Conservation (phyloP, 495 filamentous ascomycete species). For the Rhizodiscina lignyota region DNA sequence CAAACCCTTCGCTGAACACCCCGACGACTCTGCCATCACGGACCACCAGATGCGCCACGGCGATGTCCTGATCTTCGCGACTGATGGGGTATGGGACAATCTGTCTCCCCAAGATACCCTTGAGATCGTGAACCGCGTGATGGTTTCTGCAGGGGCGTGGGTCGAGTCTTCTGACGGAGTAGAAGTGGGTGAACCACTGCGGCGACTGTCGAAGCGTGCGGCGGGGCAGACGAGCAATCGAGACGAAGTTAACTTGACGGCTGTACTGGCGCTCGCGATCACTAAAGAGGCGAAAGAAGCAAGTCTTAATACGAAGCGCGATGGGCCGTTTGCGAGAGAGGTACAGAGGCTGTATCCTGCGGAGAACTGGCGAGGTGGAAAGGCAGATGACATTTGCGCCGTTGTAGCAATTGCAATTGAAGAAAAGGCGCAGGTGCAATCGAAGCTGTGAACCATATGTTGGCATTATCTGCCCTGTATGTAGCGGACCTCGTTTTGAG, state of each 20-base stretch:
- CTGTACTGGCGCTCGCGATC: conserved; percentile 53
- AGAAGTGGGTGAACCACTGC: conserved; percentile 20
- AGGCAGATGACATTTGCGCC: conserved; percentile 80
- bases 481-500: too few relatives aligned
- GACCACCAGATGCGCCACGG: conserved; percentile 65
- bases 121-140: conserved; percentile 54
- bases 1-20: conserved; percentile 57
- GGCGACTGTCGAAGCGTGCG: conserved; percentile 7
- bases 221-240: conserved; percentile 18
- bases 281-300: conserved; percentile 67
- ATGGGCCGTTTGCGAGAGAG: conserved; percentile 90
- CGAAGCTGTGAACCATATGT: too few relatives aligned
- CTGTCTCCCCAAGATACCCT: conserved; percentile 80
- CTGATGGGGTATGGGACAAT: conserved; percentile 94
- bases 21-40: conserved; percentile 67
- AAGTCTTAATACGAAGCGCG: conserved; percentile 55
- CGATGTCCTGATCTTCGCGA: conserved; percentile 80
- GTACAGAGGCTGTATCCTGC: conserved; percentile 70
- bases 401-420: conserved; percentile 61
- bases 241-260: conserved; percentile 4
- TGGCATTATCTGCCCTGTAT: too few relatives aligned
- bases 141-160: conserved; percentile 64
- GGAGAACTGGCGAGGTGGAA: conserved; percentile 75
- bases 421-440: too few relatives aligned
- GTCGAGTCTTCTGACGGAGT: conserved; percentile 37